Percentiles rank a stretch among this genome's conserved stretches.
Evolutionary conservation across 2,329 filamentous ascomycete genomes (phyloP).

Genomic region (Verticillium alfalfae): DNA sequence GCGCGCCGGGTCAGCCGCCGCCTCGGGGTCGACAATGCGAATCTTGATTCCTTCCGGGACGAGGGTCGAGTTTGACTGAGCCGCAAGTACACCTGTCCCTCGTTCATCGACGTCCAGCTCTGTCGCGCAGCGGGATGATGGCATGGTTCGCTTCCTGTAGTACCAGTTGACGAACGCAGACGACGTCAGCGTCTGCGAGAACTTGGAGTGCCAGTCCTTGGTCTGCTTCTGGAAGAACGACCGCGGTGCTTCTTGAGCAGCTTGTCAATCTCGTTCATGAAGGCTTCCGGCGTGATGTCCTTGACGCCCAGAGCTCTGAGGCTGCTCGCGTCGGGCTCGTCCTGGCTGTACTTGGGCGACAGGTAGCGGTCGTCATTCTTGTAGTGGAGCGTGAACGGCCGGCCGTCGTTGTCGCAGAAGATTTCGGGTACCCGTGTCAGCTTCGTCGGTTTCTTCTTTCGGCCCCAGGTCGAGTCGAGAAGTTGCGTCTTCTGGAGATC

Average conservation of each 20-base stretch:
- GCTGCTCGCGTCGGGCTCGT: neutral
- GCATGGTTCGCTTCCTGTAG: neutral
- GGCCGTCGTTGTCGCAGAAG: neutral
- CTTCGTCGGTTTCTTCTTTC: neutral
- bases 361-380: neutral
- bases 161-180: neutral
- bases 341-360: neutral
- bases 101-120: neutral
- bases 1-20: neutral
- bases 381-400: neutral
- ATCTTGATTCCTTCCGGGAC: constrained; percentile 2
- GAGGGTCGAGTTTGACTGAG: neutral
- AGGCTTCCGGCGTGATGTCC: neutral
- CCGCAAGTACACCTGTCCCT: neutral
- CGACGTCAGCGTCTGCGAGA: neutral
- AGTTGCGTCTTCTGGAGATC: neutral
- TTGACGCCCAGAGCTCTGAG: neutral
- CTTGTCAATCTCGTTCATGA: neutral
- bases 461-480: neutral
- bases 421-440: neutral
- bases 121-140: constrained; percentile 4
- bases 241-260: neutral
- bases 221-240: neutral
- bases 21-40: constrained; percentile 1
- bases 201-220: constrained; percentile 1